Percentiles rank a stretch among this genome's conserved stretches.
Conservation (phyloP, 768 basidiomycete genomes). For the Dentipellis fragilis region DNA sequence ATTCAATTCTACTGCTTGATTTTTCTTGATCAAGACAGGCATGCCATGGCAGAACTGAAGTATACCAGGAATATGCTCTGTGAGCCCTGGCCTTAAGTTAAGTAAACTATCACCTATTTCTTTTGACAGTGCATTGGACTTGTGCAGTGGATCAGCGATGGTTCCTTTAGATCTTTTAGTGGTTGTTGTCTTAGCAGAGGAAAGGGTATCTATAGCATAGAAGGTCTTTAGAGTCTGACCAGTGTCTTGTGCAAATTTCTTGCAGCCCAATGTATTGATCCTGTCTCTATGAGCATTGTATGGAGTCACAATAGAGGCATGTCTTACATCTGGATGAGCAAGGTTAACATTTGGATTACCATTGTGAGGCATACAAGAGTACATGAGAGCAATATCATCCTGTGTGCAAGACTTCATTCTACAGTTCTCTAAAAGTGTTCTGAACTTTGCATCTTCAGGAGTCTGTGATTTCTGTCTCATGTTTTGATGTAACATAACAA, state of each 20-base stretch:
- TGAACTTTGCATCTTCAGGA: conserved; percentile 18
- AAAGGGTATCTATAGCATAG: conserved; percentile 14
- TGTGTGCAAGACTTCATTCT: conserved; percentile 28
- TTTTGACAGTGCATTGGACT: conserved; percentile 1
- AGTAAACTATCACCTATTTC: conserved; percentile 16
- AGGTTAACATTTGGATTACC: conserved; percentile 6
- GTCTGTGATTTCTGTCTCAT: conserved; percentile 11
- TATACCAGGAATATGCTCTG: conserved; percentile 12
- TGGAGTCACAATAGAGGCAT: conserved; percentile 30
- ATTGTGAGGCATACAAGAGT: conserved; percentile 15
- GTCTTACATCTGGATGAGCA: conserved; percentile 16
- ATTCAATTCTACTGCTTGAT: conserved; percentile 17
- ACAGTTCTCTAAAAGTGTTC: conserved; percentile 26
- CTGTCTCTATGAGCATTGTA: conserved; percentile 28
- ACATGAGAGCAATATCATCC: conserved; percentile 26
- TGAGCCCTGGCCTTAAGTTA: background rate
- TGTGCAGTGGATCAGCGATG: background rate
- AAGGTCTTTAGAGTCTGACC: conserved; percentile 9
- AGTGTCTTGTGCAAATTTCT: conserved; percentile 10
- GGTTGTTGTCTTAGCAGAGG: background rate
- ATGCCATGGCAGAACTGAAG: conserved; percentile 14
- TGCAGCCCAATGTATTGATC: conserved; percentile 24
- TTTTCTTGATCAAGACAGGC: conserved; percentile 16
- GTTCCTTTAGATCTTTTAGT: background rate
- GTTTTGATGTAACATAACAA: conserved; percentile 15